These are phyloP conservation scores for Zygotorulaspora danielsina DNA, from an alignment of 805 yeast genomes.

Conservation along the genomic window DNA sequence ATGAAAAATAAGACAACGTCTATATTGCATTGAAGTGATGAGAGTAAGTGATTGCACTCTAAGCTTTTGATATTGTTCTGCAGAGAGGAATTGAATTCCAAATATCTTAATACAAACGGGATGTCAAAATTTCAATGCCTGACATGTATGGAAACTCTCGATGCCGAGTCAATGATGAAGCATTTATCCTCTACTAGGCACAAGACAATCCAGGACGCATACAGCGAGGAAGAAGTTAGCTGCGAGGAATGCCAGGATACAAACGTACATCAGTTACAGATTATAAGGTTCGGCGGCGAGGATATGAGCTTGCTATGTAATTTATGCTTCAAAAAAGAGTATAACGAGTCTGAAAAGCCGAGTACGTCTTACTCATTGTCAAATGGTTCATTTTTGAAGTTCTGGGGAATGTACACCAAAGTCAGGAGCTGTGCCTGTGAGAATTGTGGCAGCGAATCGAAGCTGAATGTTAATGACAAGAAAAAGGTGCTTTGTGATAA, in stretches of 20 bases:
- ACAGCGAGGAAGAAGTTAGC: slow-evolving; percentile 41
- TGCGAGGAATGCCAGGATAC: slow-evolving; percentile 56
- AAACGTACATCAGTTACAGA: slow-evolving; percentile 49
- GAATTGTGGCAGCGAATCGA: slow-evolving; percentile 41
- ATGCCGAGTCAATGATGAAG: slow-evolving; percentile 43
- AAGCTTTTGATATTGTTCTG: no score
- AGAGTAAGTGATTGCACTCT: no score
- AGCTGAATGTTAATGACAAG: slow-evolving; percentile 37
- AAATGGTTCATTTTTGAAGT: slow-evolving; percentile 53
- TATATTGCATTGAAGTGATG: no score
- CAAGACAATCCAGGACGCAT: slow-evolving; percentile 40
- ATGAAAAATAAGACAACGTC: no score
- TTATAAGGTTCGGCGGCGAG: slow-evolving; percentile 51
- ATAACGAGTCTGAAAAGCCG: slow-evolving; percentile 38
- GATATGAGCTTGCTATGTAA: slow-evolving; percentile 51
- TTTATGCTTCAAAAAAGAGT: slow-evolving; percentile 41
- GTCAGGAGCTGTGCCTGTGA: slow-evolving; percentile 50
- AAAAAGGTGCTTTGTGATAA: slow-evolving; percentile 40
- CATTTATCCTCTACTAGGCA: slow-evolving; percentile 54
- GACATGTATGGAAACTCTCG: slow-evolving; percentile 41
- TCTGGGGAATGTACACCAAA: slow-evolving; percentile 43
- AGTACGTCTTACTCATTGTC: slow-evolving; percentile 47
- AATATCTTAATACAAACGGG: no score
- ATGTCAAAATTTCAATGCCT: slow-evolving; percentile 39
- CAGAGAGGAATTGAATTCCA: no score